A percentile compares a stretch with the other conserved stretches of the same genome.
phyloP scores from a whole-genome alignment of 2,329 filamentous ascomycete genomes.

The Diaporthe vexans region DNA sequence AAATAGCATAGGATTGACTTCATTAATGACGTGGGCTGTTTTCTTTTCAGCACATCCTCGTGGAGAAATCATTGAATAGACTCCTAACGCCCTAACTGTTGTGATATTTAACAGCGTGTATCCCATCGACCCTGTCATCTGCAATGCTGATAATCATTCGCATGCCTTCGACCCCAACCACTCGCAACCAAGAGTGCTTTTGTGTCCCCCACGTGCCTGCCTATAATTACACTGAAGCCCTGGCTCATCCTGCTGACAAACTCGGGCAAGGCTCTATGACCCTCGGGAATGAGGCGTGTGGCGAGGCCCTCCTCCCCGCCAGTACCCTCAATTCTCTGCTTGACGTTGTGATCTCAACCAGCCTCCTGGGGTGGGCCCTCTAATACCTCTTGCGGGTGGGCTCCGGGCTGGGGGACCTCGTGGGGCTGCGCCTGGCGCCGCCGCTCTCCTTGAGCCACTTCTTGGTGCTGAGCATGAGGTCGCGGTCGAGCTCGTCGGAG shows the following conservation, averaged over 20 bases:
- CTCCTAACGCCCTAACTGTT: conserved; percentile 32
- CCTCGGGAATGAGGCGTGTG: background rate
- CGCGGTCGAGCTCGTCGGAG: conserved; percentile 86
- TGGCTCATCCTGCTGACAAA: background rate
- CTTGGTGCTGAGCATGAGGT: conserved; percentile 90
- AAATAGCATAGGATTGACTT: conserved; percentile 25
- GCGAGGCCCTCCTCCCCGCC: background rate
- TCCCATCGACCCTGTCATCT: background rate
- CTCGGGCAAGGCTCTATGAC: background rate
- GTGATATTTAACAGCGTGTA: conserved; percentile 29
- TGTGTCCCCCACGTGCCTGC: background rate
- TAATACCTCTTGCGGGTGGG: conserved; percentile 81
- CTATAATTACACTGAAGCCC: background rate
- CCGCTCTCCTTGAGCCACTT: conserved; percentile 94
- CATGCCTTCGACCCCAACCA: background rate
- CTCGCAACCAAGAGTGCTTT: background rate
- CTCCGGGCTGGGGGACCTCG: conserved; percentile 88
- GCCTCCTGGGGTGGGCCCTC: conserved; percentile 18
- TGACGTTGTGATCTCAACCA: background rate
- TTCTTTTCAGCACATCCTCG: conserved; percentile 23
- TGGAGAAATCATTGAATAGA: conserved; percentile 35
- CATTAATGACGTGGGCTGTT: conserved; percentile 32
- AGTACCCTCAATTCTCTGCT: background rate
- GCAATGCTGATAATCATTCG: conserved; percentile 22
- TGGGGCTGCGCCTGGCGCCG: conserved; percentile 85